phyloP scores from a whole-genome alignment of 176 grass and related monocot genomes.

The Oryza coarctata region DNA sequence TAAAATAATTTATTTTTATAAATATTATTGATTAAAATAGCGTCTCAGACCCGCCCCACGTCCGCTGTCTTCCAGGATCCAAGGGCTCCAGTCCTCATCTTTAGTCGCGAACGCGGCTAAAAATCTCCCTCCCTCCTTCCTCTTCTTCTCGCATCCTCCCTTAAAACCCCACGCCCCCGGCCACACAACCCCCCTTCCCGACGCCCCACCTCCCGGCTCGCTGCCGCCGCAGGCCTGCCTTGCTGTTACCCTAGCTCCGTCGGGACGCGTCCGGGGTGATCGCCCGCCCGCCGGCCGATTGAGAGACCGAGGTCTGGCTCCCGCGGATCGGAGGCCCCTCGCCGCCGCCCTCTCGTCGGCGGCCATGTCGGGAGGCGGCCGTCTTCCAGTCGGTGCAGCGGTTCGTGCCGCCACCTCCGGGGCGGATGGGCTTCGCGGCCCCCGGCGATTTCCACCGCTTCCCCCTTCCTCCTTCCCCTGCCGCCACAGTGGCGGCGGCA shows the following conservation, averaged over 20 bases:
- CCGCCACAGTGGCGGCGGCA: neutral
- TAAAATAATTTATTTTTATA: too few species aligned
- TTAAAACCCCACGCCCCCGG: conserved; percentile 15
- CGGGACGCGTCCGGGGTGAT: neutral
- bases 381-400: conserved; percentile 57
- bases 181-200: neutral
- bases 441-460: conserved; percentile 59
- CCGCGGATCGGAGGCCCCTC: conserved; percentile 7
- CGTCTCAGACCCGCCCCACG: too few species aligned
- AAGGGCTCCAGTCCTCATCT: too few species aligned
- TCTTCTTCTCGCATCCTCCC: conserved; percentile 17
- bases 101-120: conserved; percentile 27
- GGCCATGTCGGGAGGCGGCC: conserved; percentile 58
- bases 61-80: too few species aligned
- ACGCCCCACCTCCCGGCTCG: conserved; percentile 15
- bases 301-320: neutral
- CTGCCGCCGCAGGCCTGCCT: neutral
- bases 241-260: conserved; percentile 38
- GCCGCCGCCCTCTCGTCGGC: neutral
- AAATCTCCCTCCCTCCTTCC: conserved; percentile 61
- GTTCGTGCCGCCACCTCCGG: conserved; percentile 11
- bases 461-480: conserved; percentile 3
- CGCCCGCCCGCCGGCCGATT: conserved; percentile 17
- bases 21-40: too few species aligned
- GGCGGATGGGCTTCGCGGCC: conserved; percentile 31